Evolutionary conservation across 805 yeast genomes (phyloP), one percentile per base, ranked within the genome.

Genomic region (Candida chauliodis): DNA sequence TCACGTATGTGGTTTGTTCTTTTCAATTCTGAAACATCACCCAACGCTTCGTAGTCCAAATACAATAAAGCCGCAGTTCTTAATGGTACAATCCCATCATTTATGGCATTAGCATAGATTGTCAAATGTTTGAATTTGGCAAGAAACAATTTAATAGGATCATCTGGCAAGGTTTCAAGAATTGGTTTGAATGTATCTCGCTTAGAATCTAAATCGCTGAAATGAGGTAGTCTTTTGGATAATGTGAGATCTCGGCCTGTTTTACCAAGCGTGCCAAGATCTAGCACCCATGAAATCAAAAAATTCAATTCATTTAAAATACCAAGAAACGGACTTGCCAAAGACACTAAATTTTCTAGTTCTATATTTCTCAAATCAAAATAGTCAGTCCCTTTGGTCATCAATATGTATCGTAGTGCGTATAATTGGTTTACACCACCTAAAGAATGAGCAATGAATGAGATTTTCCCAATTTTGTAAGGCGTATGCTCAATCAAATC

Each of bases 21-120:
- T 38, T 55, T 51, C 32, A 65, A 42, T 8, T 53, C 61, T 9
- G 52, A 53, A 4, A 66, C 67, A 25, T 64, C 65, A 2, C 71
- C 72, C 23, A 69, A 49, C 1, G 73, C 72, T 21, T 56, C 55
- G 59, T 67, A 69, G 45, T 69, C 75, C 36, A 69, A 48, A 37
- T 66, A 69, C 15, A 69, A 49, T 36, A 69, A 51, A 1, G 71
- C 69, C 22, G 70, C 55, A 1, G 75, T 69, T 33, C 75, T 49
- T 22, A 69, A 52, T 1, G 75, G 75, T 1, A 67, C 73, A 15
- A 69, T 68, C 2, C 75, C 75, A 43, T 69, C 75, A 39, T 68
- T 67, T 11, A 69, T 53, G 4, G 71, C 69, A 46, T 69, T 69
- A 13, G 75, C 73, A 44, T 69, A 69, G 4, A 67, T 44, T 2